Evolutionary conservation across 495 filamentous ascomycete genomes (phyloP).

Genomic region (Aspergillus avenaceus): DNA sequence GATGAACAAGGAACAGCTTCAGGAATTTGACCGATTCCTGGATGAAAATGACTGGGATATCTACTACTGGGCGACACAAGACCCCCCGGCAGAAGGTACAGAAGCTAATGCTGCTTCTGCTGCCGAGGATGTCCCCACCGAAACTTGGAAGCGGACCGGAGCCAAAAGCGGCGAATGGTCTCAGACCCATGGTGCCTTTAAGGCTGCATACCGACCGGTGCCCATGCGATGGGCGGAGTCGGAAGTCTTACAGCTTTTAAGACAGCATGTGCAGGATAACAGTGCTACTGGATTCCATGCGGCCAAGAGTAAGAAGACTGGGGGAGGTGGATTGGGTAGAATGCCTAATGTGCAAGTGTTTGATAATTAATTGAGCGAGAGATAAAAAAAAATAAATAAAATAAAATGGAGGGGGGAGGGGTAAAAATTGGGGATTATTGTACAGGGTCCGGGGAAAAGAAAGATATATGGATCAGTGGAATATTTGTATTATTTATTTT

Average conservation of each 20-base stretch:
- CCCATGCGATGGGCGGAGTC: slow-evolving; percentile 79
- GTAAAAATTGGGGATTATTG: not conserved
- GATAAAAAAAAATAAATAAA: too few species aligned
- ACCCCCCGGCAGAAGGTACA: slow-evolving; percentile 51
- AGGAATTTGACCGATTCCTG: slow-evolving; percentile 87
- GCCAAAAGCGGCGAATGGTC: slow-evolving; percentile 81
- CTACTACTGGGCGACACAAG: slow-evolving; percentile 99
- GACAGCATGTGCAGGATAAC: slow-evolving; percentile 70
- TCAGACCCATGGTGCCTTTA: slow-evolving; percentile 91
- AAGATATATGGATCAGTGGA: too few species aligned
- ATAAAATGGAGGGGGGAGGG: not conserved
- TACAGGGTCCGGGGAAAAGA: too few species aligned
- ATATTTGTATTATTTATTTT: not conserved
- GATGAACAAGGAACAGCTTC: slow-evolving; percentile 71
- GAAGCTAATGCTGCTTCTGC: slow-evolving; percentile 23
- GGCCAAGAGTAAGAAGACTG: slow-evolving; percentile 42
- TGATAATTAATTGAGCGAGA: slow-evolving; percentile 22
- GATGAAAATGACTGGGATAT: slow-evolving; percentile 99
- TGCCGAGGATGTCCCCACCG: slow-evolving; percentile 45
- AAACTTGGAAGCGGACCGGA: slow-evolving; percentile 50
- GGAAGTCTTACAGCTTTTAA: slow-evolving; percentile 69
- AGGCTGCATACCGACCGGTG: slow-evolving; percentile 88
- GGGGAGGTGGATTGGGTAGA: slow-evolving; percentile 43
- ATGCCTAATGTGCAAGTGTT: slow-evolving; percentile 55
- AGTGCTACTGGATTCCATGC: slow-evolving; percentile 51